These are phyloP conservation scores for Salix koriyanagi DNA, from an alignment of 345 rosid genomes.

Conservation along the genomic window DNA sequence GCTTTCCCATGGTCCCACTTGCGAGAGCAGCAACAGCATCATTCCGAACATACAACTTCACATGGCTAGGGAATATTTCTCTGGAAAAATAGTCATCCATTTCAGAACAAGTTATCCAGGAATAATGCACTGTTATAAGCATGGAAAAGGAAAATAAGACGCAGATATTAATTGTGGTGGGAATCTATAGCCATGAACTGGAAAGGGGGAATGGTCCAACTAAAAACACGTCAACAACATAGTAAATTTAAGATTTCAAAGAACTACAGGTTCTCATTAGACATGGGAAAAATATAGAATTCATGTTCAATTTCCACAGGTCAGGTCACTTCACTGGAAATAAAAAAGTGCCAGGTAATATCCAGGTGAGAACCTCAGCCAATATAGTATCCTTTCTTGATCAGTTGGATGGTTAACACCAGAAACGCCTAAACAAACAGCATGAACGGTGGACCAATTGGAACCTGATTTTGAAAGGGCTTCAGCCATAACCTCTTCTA, in stretches of 20 bases:
- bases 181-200: neutral
- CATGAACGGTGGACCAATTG: conserved; percentile 57
- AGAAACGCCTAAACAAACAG: conserved; percentile 90
- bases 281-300: neutral
- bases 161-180: neutral
- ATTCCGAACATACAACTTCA: conserved; percentile 70
- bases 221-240: neutral
- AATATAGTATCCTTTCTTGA: conserved; percentile 62
- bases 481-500: conserved; percentile 81
- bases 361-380: conserved; percentile 64
- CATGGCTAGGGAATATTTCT: conserved; percentile 71
- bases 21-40: conserved; percentile 95
- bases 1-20: conserved; percentile 92
- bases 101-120: neutral
- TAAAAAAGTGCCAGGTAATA: neutral
- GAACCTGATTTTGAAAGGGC: conserved; percentile 68
- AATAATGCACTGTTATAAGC: neutral
- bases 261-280: neutral
- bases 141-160: neutral
- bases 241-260: neutral
- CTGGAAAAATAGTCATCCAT: conserved; percentile 31
- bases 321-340: neutral
- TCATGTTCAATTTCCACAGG: neutral
- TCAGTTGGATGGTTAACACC: conserved; percentile 97
- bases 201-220: neutral